A percentile compares a stretch with the other conserved stretches of the same genome.
Conservation (phyloP, 306 rosid genomes). For the Astragalus membranaceus region DNA sequence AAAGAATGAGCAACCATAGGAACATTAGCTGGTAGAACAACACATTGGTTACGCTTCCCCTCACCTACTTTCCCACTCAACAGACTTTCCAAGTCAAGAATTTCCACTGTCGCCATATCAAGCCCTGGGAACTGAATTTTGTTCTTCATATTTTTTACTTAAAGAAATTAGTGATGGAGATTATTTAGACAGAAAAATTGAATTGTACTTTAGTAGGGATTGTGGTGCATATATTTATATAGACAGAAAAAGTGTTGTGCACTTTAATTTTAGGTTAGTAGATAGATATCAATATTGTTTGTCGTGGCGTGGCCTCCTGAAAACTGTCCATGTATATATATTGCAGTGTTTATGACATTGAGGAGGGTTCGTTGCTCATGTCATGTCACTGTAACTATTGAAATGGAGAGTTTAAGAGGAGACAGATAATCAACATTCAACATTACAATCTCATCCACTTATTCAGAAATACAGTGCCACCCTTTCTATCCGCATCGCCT, state of each 20-base stretch:
- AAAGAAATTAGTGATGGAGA: too few species aligned
- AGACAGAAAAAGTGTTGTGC: background rate
- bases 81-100: constrained; percentile 18
- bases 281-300: background rate
- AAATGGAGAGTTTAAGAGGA: constrained; percentile 1
- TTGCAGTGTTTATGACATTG: constrained; percentile 47
- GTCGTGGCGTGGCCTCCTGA: background rate
- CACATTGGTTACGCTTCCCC: constrained; percentile 31
- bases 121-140: constrained; percentile 17
- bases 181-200: background rate
- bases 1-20: constrained; percentile 46
- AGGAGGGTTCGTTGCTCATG: constrained; percentile 54
- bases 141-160: constrained; percentile 25
- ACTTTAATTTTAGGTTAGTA: background rate
- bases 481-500: constrained; percentile 7
- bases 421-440: background rate
- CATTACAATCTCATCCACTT: constrained; percentile 31
- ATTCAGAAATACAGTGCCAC: background rate
- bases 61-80: background rate
- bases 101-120: constrained; percentile 26
- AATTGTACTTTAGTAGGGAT: background rate
- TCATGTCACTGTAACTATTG: constrained; percentile 22
- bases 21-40: constrained; percentile 32
- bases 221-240: background rate
- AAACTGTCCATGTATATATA: background rate